Base-by-base conservation (phyloP, 208 protist species). In the Wallacemonas collosoma region DNA sequence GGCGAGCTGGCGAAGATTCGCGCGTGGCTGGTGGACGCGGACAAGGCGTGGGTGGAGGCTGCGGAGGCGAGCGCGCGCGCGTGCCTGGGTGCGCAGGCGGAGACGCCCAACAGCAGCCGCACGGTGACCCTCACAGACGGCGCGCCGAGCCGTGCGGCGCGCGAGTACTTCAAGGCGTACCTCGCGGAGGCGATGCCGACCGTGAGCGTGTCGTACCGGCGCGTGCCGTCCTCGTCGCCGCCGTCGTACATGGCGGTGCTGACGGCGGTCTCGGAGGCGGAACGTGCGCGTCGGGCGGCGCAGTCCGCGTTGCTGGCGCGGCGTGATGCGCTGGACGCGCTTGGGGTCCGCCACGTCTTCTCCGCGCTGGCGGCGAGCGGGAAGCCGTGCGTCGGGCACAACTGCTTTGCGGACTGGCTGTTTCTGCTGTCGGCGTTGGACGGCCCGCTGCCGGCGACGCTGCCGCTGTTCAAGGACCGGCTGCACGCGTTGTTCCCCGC, bases 301-400 rank as follows among this genome's bases (percentile, higher is more conserved):
- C 64, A 54, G 68, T 72, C 78, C 39, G 61, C 63, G 39, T 63
- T 72, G 43, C 39, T 60, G 7, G 43, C 68, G 39, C 63, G 77
- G 55, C 81, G 85, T 39, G 73, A 79, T 50, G 11, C 77, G 68
- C 56, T 84, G n/a, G 79, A 89, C 74, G 76, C 82, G 72, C 54
- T 93, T 12, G 88, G 88, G 35, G 90, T 93, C 70, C 88, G 85
- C 35, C 73, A 88, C 55, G 77, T 93, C 12, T 95, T 88, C 61
- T 66, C 77, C 15, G 85, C 80, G 56, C 70, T 95, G 62, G 80
- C 87, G 57, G 72, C 78, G 61, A 86, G 79, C 71, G 15, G 58
- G 68, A 93, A 93, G 62, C 87, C 90, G 36, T 87, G 80, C 56
- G 87, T 95, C 12, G 90, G 87, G 53, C 90, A 95, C 76, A 93